These are phyloP conservation scores for Melocanna baccifera DNA, from an alignment of 176 grass and related monocot species.

Conservation along the genomic window DNA sequence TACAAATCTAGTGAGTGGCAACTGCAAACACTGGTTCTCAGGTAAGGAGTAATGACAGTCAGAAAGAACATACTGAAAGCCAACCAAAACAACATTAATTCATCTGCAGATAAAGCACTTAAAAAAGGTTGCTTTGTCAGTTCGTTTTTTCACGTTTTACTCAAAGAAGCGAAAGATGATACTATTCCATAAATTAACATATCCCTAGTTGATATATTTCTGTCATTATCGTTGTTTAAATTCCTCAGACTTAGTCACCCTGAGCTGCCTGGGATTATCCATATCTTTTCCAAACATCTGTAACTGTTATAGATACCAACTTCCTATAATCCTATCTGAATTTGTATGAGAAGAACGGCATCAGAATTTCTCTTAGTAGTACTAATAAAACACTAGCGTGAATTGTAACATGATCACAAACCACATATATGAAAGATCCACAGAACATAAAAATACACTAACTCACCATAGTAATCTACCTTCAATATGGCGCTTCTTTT, in stretches of 20 bases:
- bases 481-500: constrained; percentile 90
- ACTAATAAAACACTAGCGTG: not conserved
- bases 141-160: not conserved
- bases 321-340: not conserved
- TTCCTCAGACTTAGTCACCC: not conserved
- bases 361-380: not conserved
- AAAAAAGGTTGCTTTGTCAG: not conserved
- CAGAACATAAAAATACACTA: constrained; percentile 10
- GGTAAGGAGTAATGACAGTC: not conserved
- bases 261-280: not conserved
- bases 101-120: not conserved
- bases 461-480: constrained; percentile 86
- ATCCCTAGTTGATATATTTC: not conserved
- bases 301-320: not conserved
- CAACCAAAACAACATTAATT: not conserved
- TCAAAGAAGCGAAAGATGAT: not conserved
- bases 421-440: not conserved
- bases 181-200: not conserved
- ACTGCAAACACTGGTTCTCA: not conserved
- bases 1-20: not conserved
- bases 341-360: not conserved
- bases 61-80: not conserved
- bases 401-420: not conserved
- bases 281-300: not conserved
- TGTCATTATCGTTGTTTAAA: not conserved